Evolutionary conservation across 2,329 filamentous ascomycete species (phyloP), one percentile per base, ranked within the genome.

Genomic region (Phialophora chinensis): DNA sequence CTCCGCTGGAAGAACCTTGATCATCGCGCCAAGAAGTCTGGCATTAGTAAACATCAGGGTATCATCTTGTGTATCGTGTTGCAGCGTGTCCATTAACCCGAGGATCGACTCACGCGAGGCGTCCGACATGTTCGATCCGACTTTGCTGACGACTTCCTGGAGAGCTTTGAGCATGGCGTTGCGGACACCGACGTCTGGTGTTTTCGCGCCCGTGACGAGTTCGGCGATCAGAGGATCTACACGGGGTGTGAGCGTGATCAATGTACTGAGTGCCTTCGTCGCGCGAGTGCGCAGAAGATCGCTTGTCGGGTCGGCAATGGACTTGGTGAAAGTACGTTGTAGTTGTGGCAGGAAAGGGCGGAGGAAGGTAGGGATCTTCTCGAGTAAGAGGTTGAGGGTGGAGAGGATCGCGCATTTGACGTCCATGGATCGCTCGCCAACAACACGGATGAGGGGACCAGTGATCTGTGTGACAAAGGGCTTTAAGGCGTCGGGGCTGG

Each of bases 391-490:
- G 82, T 97, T 98, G 72, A 99, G 87, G 0, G 95, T 97, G 62
- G 96, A 86, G 68, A 99, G 84, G 77, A 99, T 97, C 50, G 95
- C 95, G 80, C 81, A 81, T 81, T 97, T 98, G 79, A 99, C 93
- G 60, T 99, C 96, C 2, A 93, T 93, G 2, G 95, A 97, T 69
- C 94, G 89, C 78, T 99, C 95, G 4, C 95, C 97, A 20, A 99
- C 93, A 25, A 98, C 94, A 86, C 95, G 91, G 78, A 99, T 99
- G 62, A 99, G 87, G 25, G 96, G 95, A 76, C 95, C 95, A 4
- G 96, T 98, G 73, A 99, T 97, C 75, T 97, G 93, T 33, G 94
- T 97, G 67, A 99, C 95, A 74, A 96, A 98, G 7, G 93, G 92
- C 79, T 95, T 96, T 69, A 99, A 83, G 23, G 93, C 89, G 66